These are phyloP conservation scores for Leccinum pallidistipes DNA, from an alignment of 1,284 basidiomycete species.

Conservation along the genomic window DNA sequence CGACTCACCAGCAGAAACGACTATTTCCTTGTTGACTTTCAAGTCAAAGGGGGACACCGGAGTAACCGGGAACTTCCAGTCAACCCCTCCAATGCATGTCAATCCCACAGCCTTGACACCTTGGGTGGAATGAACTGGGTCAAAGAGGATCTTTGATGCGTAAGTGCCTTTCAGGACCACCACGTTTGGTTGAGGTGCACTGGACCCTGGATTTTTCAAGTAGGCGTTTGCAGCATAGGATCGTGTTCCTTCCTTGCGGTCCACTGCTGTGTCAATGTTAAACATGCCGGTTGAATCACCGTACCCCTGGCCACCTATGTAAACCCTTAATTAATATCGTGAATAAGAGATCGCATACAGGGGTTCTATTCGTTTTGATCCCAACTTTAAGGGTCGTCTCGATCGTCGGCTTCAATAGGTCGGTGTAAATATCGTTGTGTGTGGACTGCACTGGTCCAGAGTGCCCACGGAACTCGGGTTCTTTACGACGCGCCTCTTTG, in stretches of 20 bases:
- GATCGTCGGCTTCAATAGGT: conserved; percentile 18
- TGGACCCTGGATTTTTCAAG: conserved; percentile 12
- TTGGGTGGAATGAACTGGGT: neutral
- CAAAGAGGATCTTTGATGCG: conserved; percentile 17
- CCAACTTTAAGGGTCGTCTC: conserved; percentile 9
- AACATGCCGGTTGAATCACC: conserved; percentile 26
- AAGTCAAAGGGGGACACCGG: conserved; percentile 5
- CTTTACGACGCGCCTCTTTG: conserved; percentile 12
- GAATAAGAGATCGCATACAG: conserved; percentile 8
- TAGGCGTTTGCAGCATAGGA: conserved; percentile 25
- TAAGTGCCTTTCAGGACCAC: conserved; percentile 12
- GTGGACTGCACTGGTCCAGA: conserved; percentile 16
- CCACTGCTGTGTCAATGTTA: conserved; percentile 21
- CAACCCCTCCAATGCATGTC: conserved; percentile 12
- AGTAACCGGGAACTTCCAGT: conserved; percentile 11
- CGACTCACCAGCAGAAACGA: conserved; percentile 16
- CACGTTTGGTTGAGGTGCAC: conserved; percentile 17
- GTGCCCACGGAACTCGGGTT: conserved; percentile 17
- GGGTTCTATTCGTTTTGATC: conserved; percentile 20
- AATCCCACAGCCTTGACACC: conserved; percentile 13
- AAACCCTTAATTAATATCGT: neutral
- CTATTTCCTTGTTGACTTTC: conserved; percentile 11
- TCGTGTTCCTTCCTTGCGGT: conserved; percentile 16
- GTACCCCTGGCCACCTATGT: conserved; percentile 10
- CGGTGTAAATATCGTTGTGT: conserved; percentile 20